These are phyloP conservation scores for Asterochloris erici DNA, from an alignment of 139 green algal genomes.

Conservation along the genomic window DNA sequence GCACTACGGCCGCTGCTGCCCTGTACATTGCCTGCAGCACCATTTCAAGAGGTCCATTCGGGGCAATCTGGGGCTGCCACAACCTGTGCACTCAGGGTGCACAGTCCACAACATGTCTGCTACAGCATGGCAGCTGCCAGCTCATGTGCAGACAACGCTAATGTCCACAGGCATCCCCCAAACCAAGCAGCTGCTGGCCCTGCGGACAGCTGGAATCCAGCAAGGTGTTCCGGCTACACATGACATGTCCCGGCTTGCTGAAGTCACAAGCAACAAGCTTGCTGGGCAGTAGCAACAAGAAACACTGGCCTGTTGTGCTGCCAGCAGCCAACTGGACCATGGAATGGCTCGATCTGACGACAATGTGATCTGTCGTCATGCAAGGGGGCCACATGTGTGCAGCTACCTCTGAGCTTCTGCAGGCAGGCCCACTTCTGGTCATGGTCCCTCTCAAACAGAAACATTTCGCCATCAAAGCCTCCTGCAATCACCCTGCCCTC, in stretches of 20 bases:
- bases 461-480: constrained; percentile 15
- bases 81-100: not conserved
- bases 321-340: not conserved
- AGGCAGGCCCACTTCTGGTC: not conserved
- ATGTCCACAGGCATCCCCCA: too few relatives aligned
- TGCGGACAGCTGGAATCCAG: not conserved
- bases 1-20: not conserved
- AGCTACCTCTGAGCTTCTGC: not conserved
- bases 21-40: not conserved
- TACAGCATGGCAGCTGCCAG: too few relatives aligned
- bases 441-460: not conserved
- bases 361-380: not conserved
- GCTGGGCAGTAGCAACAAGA: not conserved
- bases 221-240: not conserved
- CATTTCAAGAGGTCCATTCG: not conserved
- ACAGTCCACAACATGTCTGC: not conserved
- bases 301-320: not conserved
- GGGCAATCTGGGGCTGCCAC: not conserved
- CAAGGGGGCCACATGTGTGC: not conserved
- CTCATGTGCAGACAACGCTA: too few relatives aligned
- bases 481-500: constrained; percentile 1
- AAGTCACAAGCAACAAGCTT: not conserved
- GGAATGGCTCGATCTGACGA: too few relatives aligned
- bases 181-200: too few relatives aligned
- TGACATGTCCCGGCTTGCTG: not conserved